A percentile compares a stretch with the other conserved stretches of the same genome.
These are phyloP conservation scores for Chiua sp. DNA, from an alignment of 1,284 basidiomycete species.

Conservation along the genomic window DNA sequence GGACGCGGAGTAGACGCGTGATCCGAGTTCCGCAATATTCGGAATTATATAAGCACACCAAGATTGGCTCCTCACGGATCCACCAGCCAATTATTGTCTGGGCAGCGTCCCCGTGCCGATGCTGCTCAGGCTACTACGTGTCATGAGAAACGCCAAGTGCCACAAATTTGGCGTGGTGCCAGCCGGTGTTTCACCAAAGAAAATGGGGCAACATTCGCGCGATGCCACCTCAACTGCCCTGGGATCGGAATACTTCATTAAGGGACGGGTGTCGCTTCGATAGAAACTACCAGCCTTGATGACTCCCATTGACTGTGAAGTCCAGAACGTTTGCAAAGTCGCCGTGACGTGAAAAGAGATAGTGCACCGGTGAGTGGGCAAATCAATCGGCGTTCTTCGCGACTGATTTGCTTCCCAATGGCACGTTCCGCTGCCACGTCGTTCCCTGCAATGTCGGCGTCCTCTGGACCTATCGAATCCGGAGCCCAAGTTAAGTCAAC, in stretches of 20 bases:
- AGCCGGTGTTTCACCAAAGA: constrained; percentile 24
- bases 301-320: constrained; percentile 30
- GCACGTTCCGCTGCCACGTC: constrained; percentile 16
- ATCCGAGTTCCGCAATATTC: constrained; percentile 36
- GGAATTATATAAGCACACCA: constrained; percentile 23
- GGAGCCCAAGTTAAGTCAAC: not conserved
- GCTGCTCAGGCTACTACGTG: not conserved
- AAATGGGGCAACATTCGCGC: constrained; percentile 6
- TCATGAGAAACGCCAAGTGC: constrained; percentile 15
- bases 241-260: constrained; percentile 16
- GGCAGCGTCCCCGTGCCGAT: not conserved
- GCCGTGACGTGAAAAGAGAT: constrained; percentile 46
- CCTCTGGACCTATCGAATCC: constrained; percentile 14
- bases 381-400: constrained; percentile 29
- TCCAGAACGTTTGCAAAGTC: constrained; percentile 38
- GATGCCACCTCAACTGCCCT: constrained; percentile 8
- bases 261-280: constrained; percentile 16
- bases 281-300: constrained; percentile 24
- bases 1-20: constrained; percentile 22
- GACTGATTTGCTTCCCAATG: constrained; percentile 14
- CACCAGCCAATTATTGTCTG: not conserved
- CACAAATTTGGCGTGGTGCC: constrained; percentile 9
- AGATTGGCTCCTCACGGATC: constrained; percentile 12
- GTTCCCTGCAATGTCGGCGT: constrained; percentile 21
- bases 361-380: constrained; percentile 31